These are phyloP conservation scores for Pestalotiopsis fici DNA, from an alignment of 2,329 filamentous ascomycete genomes.

Conservation along the genomic window DNA sequence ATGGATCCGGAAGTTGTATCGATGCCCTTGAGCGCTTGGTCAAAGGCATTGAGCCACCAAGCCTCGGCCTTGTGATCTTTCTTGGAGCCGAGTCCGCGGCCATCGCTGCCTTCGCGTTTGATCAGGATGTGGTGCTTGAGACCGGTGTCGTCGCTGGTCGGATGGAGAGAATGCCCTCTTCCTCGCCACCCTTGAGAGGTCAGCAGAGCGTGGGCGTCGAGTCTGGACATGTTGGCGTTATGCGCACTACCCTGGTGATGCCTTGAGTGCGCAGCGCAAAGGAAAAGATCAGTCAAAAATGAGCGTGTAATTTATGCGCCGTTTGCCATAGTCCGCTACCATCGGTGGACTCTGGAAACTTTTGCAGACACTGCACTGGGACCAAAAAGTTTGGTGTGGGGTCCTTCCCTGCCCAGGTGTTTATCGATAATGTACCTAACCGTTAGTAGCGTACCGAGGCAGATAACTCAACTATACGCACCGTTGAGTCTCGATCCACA, in stretches of 20 bases:
- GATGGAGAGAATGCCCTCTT: constrained; percentile 83
- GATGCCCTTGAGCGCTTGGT: constrained; percentile 82
- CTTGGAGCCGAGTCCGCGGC: constrained; percentile 79
- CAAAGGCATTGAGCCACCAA: constrained; percentile 97
- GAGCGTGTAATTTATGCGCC: not conserved
- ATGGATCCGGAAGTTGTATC: constrained; percentile 60
- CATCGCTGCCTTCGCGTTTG: constrained; percentile 74
- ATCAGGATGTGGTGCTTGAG: constrained; percentile 83
- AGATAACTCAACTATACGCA: not conserved
- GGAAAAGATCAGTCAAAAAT: not conserved
- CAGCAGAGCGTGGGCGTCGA: constrained; percentile 85
- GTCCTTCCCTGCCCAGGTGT: not conserved
- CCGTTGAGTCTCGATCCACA: not conserved
- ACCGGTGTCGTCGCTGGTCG: constrained; percentile 70
- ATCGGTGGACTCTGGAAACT: not conserved
- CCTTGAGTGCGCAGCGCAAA: not conserved
- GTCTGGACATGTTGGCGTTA: constrained; percentile 34
- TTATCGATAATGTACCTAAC: not conserved
- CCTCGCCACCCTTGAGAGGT: constrained; percentile 89
- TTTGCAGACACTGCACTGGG: not conserved
- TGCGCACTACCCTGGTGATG: not conserved
- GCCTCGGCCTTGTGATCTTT: constrained; percentile 71
- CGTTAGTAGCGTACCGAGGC: no score
- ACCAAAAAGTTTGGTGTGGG: not conserved
- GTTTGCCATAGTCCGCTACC: not conserved